Evolutionary conservation across 106 monocot species (phyloP).

Genomic region (Apostasia shenzhenica): DNA sequence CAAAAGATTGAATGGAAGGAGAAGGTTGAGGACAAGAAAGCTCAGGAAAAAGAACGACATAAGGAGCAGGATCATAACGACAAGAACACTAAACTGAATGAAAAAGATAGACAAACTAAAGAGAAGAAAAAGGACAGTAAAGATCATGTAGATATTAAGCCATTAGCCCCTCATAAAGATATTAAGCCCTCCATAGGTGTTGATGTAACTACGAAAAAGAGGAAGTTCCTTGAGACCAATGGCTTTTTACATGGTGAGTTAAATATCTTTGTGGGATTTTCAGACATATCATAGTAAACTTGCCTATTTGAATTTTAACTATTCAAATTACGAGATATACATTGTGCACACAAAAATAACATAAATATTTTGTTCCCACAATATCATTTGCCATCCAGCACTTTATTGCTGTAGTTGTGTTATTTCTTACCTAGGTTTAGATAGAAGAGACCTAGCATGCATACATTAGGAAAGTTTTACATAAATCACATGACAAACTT

Average conservation of each 20-base stretch:
- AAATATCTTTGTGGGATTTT: too few relatives aligned
- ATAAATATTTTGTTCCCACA: too few relatives aligned
- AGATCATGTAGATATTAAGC: slow-evolving; percentile 26
- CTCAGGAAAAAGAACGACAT: slow-evolving; percentile 13
- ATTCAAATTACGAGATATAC: too few relatives aligned
- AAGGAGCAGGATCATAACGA: slow-evolving; percentile 14
- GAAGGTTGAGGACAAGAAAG: slow-evolving; percentile 13
- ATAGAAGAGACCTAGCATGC: too few relatives aligned
- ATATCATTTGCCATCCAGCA: too few relatives aligned
- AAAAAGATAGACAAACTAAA: slow-evolving; percentile 18
- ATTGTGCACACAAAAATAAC: too few relatives aligned
- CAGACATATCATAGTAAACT: too few relatives aligned
- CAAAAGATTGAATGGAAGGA: slow-evolving; percentile 24
- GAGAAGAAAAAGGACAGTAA: slow-evolving; percentile 38
- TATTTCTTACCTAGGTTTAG: too few relatives aligned
- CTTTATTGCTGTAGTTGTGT: too few relatives aligned
- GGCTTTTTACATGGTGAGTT: slow-evolving; percentile 64
- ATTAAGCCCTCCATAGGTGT: neutral
- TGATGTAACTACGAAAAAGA: slow-evolving; percentile 47
- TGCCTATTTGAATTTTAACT: too few relatives aligned
- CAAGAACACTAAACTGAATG: slow-evolving; percentile 28
- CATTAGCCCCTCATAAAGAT: slow-evolving; percentile 15
- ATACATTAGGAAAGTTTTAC: too few relatives aligned
- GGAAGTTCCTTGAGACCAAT: slow-evolving; percentile 40
- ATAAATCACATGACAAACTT: too few relatives aligned